These are phyloP conservation scores for Candida cerambycidarum DNA, from an alignment of 805 yeast species.

Conservation along the genomic window DNA sequence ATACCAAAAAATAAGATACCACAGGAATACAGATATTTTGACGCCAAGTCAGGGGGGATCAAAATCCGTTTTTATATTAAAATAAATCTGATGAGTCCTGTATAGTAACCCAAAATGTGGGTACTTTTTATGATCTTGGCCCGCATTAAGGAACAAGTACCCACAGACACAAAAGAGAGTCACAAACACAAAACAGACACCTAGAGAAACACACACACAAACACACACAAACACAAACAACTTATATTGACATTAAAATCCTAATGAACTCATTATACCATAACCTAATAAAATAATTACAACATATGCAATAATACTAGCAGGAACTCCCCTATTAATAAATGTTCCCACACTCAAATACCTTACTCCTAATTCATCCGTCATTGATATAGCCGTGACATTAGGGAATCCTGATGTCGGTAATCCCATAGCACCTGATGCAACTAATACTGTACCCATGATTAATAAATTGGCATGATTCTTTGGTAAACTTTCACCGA, in stretches of 20 bases:
- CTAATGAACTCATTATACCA: slow-evolving; percentile 36
- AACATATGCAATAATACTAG: slow-evolving; percentile 36
- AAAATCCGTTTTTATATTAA: too few relatives aligned
- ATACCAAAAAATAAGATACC: too few relatives aligned
- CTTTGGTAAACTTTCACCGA: slow-evolving; percentile 35
- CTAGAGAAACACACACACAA: too few relatives aligned
- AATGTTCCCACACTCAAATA: slow-evolving; percentile 42
- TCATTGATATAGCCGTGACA: slow-evolving; percentile 44
- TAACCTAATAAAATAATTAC: slow-evolving; percentile 39
- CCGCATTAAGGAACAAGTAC: too few relatives aligned
- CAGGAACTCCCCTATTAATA: slow-evolving; percentile 44
- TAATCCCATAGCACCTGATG: slow-evolving; percentile 47
- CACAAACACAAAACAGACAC: too few relatives aligned
- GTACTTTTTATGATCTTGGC: too few relatives aligned
- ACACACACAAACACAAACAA: too few relatives aligned
- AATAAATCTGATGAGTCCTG: too few relatives aligned
- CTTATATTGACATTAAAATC: slow-evolving; percentile 15
- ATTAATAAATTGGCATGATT: slow-evolving; percentile 41
- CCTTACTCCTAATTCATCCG: slow-evolving; percentile 41
- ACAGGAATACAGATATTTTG: too few relatives aligned
- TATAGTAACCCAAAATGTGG: too few relatives aligned
- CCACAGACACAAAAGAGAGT: too few relatives aligned
- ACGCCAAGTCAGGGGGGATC: too few relatives aligned
- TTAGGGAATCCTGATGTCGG: slow-evolving; percentile 47
- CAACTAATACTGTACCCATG: slow-evolving; percentile 42